Conservation (phyloP, 352 stramenopile genomes). For the Phytophthora nicotianae region DNA sequence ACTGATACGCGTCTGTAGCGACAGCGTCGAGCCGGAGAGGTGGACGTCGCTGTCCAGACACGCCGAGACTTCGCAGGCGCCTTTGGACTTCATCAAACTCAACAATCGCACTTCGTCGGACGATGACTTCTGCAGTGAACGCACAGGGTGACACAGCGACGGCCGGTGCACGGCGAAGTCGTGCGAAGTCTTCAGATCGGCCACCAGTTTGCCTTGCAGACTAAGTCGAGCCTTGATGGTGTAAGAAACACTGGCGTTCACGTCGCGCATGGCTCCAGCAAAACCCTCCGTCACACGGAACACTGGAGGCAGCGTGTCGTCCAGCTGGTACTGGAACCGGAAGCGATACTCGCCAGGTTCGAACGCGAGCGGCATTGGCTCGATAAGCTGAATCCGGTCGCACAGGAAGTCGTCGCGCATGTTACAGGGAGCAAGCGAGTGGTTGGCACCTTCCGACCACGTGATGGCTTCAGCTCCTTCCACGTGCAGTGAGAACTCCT, state of each 20-base stretch:
- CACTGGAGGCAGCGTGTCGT: conserved; percentile 48
- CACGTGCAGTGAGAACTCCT: conserved; percentile 30
- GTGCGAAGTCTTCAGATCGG: conserved; percentile 52
- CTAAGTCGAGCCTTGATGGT: conserved; percentile 61
- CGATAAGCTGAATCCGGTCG: conserved; percentile 19
- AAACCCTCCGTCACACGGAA: conserved; percentile 30
- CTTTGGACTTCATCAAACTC: conserved; percentile 40
- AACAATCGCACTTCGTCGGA: conserved; percentile 28
- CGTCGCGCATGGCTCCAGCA: conserved; percentile 19
- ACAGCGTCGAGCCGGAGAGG: conserved; percentile 35
- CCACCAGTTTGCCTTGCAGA: conserved; percentile 57
- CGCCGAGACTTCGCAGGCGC: conserved; percentile 32
- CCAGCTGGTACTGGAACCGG: conserved; percentile 35
- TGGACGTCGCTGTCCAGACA: conserved; percentile 39
- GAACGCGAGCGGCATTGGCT: conserved; percentile 17
- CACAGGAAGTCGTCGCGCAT: conserved; percentile 30
- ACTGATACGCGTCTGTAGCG: conserved; percentile 31
- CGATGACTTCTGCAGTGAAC: conserved; percentile 30
- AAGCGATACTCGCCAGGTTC: conserved; percentile 34
- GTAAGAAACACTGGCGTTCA: conserved; percentile 74
- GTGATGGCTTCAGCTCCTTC: conserved; percentile 20
- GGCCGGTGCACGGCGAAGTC: conserved; percentile 22
- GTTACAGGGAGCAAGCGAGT: conserved; percentile 22
- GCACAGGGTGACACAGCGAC: conserved; percentile 31
- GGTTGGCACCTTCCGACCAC: conserved; percentile 35